Conservation (phyloP, 2,329 filamentous ascomycete genomes). For the Aureobasidium melanogenum region DNA sequence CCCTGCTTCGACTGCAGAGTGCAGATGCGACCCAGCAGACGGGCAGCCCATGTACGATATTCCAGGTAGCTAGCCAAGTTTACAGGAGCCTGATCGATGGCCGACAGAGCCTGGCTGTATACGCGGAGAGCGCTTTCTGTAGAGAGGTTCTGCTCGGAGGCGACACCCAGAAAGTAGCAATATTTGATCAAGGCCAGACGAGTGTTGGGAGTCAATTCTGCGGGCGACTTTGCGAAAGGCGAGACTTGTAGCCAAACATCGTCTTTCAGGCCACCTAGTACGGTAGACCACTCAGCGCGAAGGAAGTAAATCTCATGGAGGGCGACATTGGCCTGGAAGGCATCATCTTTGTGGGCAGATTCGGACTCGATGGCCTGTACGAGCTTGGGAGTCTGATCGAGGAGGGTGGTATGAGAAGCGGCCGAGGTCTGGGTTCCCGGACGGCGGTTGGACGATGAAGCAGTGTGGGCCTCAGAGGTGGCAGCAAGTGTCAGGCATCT, state of each 20-base stretch:
- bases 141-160: slow-evolving; percentile 20
- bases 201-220: slow-evolving; percentile 3
- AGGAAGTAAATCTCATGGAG: slow-evolving; percentile 79
- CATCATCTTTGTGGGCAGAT: slow-evolving; percentile 41
- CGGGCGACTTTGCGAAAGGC: neutral
- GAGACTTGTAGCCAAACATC: slow-evolving; percentile 10
- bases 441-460: slow-evolving; percentile 32
- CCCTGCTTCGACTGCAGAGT: slow-evolving; percentile 56
- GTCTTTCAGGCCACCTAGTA: neutral
- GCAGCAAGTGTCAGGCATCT: slow-evolving; percentile 52
- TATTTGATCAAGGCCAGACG: slow-evolving; percentile 18
- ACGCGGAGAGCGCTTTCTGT: slow-evolving; percentile 14
- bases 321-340: slow-evolving; percentile 72
- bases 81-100: slow-evolving; percentile 1
- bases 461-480: slow-evolving; percentile 38
- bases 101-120: slow-evolving; percentile 8
- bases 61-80: neutral
- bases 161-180: slow-evolving; percentile 22
- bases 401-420: slow-evolving; percentile 18
- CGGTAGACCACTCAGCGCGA: slow-evolving; percentile 42
- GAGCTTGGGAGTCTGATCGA: slow-evolving; percentile 13
- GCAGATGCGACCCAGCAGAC: slow-evolving; percentile 66
- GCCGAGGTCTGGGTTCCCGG: slow-evolving; percentile 34
- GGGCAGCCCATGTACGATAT: slow-evolving; percentile 56
- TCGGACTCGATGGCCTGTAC: slow-evolving; percentile 28